These are phyloP conservation scores for Cylindrotheca closterium DNA, from an alignment of 108 stramenopile species.

Conservation along the genomic window DNA sequence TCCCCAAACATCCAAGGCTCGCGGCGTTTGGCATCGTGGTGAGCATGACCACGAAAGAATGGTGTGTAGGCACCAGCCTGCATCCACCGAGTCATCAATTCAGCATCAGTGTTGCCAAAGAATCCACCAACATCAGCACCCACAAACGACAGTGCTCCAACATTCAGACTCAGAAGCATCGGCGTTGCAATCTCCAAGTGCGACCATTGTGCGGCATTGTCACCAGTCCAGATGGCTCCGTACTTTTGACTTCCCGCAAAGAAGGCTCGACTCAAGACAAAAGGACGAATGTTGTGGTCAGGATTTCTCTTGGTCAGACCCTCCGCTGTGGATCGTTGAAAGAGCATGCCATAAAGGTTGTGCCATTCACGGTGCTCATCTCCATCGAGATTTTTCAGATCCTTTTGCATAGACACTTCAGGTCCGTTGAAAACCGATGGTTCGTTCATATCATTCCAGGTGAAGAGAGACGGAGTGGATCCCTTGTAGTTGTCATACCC, in stretches of 20 bases:
- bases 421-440: constrained; percentile 99
- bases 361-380: constrained; percentile 99
- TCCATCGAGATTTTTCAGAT: constrained; percentile 81
- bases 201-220: constrained; percentile 95
- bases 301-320: constrained; percentile 80
- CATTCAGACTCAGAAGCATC: constrained; percentile 94
- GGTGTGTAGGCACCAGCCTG: constrained; percentile 98
- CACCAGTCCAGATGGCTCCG: constrained; percentile 99
- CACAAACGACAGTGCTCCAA: constrained; percentile 93
- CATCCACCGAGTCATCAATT: constrained; percentile 98
- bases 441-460: constrained; percentile 99
- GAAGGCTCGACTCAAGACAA: constrained; percentile 96
- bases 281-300: constrained; percentile 84
- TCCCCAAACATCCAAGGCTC: constrained; percentile 99
- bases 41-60: constrained; percentile 99
- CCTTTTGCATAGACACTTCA: constrained; percentile 97
- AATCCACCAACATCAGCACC: constrained; percentile 99
- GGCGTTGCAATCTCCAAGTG: constrained; percentile 92
- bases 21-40: constrained; percentile 95
- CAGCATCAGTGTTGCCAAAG: constrained; percentile 94
- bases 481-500: constrained; percentile 90
- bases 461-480: constrained; percentile 89
- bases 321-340: constrained; percentile 94
- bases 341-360: constrained; percentile 98
- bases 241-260: constrained; percentile 95